Evolutionary conservation across 148 eudicot genomes (phyloP).

Genomic region (Cornus florida): DNA sequence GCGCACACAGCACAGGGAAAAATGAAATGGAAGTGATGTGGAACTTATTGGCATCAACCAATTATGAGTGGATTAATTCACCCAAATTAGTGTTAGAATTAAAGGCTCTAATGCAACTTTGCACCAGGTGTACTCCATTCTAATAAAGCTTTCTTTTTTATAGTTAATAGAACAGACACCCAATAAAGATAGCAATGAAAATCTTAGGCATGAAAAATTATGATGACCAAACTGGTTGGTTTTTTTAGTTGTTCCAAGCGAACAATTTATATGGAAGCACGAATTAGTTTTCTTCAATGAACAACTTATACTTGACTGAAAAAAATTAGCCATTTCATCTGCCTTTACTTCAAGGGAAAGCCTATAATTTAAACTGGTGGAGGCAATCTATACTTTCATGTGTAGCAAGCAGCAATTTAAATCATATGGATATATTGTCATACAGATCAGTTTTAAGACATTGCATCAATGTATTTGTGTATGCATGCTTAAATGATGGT

Average conservation of each 20-base stretch:
- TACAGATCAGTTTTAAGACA: neutral
- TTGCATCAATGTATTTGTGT: neutral
- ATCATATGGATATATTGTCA: neutral
- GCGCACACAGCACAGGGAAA: neutral
- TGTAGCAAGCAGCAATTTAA: neutral
- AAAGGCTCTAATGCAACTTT: constrained; percentile 14
- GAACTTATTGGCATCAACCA: constrained; percentile 28
- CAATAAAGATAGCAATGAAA: neutral
- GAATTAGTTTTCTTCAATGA: neutral
- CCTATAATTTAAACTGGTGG: neutral
- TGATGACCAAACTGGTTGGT: neutral
- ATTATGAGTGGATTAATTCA: constrained; percentile 66
- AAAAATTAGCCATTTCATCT: neutral
- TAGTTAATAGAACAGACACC: too few species aligned
- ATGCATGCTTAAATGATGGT: too few species aligned
- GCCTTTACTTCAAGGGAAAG: neutral
- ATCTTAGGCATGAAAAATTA: neutral
- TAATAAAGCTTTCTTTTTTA: neutral
- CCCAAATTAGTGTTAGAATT: constrained; percentile 43
- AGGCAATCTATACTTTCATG: neutral
- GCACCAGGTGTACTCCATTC: constrained; percentile 61
- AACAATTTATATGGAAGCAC: neutral
- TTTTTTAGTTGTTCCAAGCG: neutral
- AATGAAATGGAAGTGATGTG: neutral
- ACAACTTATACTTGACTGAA: neutral